phyloP scores from a whole-genome alignment of 257 asterid species.

The Sherardia arvensis region DNA sequence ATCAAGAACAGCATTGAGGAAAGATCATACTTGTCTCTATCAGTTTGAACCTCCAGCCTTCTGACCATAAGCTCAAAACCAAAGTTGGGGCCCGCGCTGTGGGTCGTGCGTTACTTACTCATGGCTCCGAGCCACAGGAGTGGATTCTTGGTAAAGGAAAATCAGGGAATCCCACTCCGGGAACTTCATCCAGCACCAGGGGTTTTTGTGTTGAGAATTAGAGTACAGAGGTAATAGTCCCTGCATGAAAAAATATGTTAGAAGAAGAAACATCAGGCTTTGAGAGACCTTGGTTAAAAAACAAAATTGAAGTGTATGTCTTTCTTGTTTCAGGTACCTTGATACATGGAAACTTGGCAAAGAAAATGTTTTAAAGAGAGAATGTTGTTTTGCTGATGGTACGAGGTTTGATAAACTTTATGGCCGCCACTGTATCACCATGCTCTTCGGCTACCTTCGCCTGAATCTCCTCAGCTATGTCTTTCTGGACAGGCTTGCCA shows the following conservation, averaged over 20 bases:
- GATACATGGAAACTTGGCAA: slow-evolving; percentile 53
- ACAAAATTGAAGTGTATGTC: too few species aligned
- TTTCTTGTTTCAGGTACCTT: slow-evolving; percentile 47
- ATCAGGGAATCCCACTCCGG: slow-evolving; percentile 53
- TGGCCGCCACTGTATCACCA: too few species aligned
- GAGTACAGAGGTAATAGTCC: slow-evolving; percentile 42
- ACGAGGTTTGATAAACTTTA: too few species aligned
- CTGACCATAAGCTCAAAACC: slow-evolving; percentile 57
- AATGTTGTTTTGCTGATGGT: too few species aligned
- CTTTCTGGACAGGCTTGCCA: too few species aligned
- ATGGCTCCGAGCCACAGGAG: slow-evolving; percentile 64
- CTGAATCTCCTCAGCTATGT: too few species aligned
- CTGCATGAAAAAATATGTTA: slow-evolving; percentile 29
- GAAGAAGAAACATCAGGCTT: neutral
- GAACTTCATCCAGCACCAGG: slow-evolving; percentile 29
- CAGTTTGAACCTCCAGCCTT: slow-evolving; percentile 48
- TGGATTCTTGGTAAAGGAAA: slow-evolving; percentile 70
- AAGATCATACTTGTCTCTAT: slow-evolving; percentile 44
- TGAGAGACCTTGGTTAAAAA: neutral
- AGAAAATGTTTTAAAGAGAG: slow-evolving; percentile 45
- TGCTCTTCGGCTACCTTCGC: too few species aligned
- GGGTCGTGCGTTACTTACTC: slow-evolving; percentile 59
- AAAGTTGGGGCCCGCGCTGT: slow-evolving; percentile 86
- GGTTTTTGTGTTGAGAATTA: slow-evolving; percentile 33
- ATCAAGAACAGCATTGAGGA: slow-evolving; percentile 61